These are phyloP conservation scores for Rhytidiadelphus loreus DNA, from an alignment of 225 moss, liverwort and hornwort genomes.

Conservation along the genomic window DNA sequence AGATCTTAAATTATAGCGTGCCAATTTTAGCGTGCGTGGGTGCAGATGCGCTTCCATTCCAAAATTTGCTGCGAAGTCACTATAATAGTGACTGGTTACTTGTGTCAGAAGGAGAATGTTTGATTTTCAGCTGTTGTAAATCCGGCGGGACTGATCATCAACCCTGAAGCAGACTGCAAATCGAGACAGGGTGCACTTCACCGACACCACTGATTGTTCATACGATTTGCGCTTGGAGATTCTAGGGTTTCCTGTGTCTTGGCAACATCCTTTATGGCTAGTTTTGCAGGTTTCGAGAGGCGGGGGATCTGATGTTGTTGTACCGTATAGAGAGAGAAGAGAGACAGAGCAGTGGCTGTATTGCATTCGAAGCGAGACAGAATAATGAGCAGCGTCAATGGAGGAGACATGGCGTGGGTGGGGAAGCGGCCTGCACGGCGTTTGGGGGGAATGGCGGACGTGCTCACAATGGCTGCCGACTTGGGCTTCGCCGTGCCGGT, in stretches of 20 bases:
- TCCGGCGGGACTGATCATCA: not conserved
- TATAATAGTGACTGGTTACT: not conserved
- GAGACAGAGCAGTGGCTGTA: not conserved
- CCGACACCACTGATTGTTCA: not conserved
- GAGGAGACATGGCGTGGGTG: conserved; percentile 57
- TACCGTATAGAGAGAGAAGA: not conserved
- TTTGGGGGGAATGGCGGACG: conserved; percentile 94
- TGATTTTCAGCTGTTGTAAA: not conserved
- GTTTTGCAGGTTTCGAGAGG: not conserved
- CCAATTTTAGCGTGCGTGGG: not conserved
- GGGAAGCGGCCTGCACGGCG: conserved; percentile 78
- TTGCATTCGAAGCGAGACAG: not conserved
- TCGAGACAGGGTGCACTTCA: not conserved
- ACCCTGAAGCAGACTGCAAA: not conserved
- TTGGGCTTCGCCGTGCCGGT: conserved; percentile 52
- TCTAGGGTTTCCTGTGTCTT: not conserved
- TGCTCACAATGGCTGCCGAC: conserved; percentile 77
- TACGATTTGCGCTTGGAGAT: not conserved
- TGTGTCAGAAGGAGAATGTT: not conserved
- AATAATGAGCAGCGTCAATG: conserved; percentile 31
- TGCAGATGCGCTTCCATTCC: not conserved
- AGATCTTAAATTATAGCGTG: not conserved
- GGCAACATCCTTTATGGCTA: not conserved
- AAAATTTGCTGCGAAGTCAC: not conserved
- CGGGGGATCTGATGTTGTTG: not conserved